phyloP scores from a whole-genome alignment of 225 moss, liverwort and hornwort genomes.

The Marchantia polymorpha region DNA sequence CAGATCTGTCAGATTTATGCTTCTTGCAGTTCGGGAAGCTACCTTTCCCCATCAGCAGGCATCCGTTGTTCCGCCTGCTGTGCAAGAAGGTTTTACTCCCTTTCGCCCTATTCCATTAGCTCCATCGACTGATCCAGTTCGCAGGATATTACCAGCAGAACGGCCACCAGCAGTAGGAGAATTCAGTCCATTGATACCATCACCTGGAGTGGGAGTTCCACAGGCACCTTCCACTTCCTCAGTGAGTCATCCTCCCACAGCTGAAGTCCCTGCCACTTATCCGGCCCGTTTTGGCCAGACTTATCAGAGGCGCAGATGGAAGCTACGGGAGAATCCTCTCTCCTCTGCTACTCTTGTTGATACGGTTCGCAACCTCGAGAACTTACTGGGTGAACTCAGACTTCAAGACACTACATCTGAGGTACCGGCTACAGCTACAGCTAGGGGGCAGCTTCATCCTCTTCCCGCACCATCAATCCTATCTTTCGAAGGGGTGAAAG shows the following conservation, averaged over 20 bases:
- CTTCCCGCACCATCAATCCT: no score
- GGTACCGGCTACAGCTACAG: no score
- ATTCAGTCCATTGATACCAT: background rate
- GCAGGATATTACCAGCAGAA: background rate
- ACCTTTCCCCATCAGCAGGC: background rate
- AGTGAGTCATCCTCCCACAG: no score
- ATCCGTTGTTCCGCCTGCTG: background rate
- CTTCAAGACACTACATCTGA: no score
- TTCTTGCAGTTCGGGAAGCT: no score
- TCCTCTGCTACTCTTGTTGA: background rate
- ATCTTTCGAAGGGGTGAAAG: no score
- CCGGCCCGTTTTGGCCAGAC: no score
- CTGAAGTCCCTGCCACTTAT: no score
- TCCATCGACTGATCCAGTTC: background rate
- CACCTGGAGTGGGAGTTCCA: background rate
- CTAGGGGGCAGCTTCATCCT: no score
- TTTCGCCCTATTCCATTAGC: constrained; percentile 1
- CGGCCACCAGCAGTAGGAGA: background rate
- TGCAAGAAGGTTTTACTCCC: background rate
- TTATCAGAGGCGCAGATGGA: background rate
- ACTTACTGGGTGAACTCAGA: background rate
- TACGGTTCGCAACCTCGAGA: no score
- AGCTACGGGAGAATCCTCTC: background rate
- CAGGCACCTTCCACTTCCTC: background rate
- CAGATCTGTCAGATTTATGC: no score